phyloP scores from a whole-genome alignment of 2,329 filamentous ascomycete species.

The Ambrosiella cleistominuta region DNA sequence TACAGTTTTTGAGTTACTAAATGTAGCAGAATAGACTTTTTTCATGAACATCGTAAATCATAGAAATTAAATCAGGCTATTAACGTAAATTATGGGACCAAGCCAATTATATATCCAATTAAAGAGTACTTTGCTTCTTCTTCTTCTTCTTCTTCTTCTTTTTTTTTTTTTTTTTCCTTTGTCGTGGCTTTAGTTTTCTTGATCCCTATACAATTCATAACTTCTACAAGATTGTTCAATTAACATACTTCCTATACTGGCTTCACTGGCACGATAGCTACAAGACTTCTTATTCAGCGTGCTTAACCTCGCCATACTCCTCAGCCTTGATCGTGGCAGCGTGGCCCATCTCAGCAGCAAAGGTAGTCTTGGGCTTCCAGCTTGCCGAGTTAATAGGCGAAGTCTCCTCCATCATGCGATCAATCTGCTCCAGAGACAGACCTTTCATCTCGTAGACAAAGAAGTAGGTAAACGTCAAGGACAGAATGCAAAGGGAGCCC shows the following conservation, averaged over 20 bases:
- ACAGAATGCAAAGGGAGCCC: conserved; percentile 46
- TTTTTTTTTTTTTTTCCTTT: too few relatives aligned
- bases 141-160: too few relatives aligned
- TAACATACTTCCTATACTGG: too few relatives aligned
- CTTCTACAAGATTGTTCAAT: not conserved
- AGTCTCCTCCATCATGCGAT: conserved; percentile 78
- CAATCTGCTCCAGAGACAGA: conserved; percentile 60
- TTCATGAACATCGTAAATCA: not conserved
- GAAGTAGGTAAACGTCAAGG: conserved; percentile 52
- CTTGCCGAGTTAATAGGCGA: conserved; percentile 58
- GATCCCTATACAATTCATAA: not conserved
- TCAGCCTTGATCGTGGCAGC: conserved; percentile 2
- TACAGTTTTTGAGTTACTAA: too few relatives aligned
- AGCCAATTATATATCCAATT: not conserved
- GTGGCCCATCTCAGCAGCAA: conserved; percentile 29
- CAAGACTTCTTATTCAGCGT: not conserved
- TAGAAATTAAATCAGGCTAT: not conserved
- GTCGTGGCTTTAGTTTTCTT: too few relatives aligned
- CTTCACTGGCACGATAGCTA: not conserved
- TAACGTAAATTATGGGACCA: not conserved
- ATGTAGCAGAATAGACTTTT: too few relatives aligned
- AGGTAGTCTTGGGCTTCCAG: conserved; percentile 59
- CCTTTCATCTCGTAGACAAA: conserved; percentile 60
- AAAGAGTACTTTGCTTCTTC: not conserved
- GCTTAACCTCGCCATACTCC: not conserved